phyloP scores from a whole-genome alignment of 2,329 filamentous ascomycete genomes.

The Cytospora piceae region DNA sequence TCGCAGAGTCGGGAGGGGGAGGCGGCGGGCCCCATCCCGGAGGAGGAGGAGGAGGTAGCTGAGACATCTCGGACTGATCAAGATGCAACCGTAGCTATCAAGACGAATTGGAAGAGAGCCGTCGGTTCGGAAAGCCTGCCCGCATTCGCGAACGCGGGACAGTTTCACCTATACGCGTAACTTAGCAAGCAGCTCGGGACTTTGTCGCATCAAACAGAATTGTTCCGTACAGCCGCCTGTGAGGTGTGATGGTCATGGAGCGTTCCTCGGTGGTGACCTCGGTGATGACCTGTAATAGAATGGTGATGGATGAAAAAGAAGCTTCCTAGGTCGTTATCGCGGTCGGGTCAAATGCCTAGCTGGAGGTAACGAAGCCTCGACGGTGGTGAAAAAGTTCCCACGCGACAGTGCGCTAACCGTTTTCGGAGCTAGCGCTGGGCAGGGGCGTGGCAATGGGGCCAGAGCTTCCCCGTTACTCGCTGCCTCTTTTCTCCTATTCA shows the following conservation, averaged over 20 bases:
- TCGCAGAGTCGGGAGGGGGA: slow-evolving; percentile 57
- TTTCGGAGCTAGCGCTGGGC: not conserved
- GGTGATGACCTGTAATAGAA: slow-evolving; percentile 12
- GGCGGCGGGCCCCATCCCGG: slow-evolving; percentile 59
- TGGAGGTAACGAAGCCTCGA: slow-evolving; percentile 2
- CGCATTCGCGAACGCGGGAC: slow-evolving; percentile 29
- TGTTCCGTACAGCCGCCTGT: slow-evolving; percentile 25
- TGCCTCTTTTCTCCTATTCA: not conserved
- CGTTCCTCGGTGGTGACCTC: not conserved
- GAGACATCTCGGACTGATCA: slow-evolving; percentile 49
- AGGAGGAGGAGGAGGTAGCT: slow-evolving; percentile 57
- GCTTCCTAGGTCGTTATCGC: slow-evolving; percentile 8
- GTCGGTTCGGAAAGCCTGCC: slow-evolving; percentile 24
- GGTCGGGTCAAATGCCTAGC: not conserved
- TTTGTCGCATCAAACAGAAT: slow-evolving; percentile 5
- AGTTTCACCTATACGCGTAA: slow-evolving; percentile 30
- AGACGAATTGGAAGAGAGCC: slow-evolving; percentile 22
- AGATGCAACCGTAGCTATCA: slow-evolving; percentile 8
- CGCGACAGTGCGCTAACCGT: slow-evolving; percentile 1
- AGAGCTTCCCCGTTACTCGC: not conserved
- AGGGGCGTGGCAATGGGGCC: slow-evolving; percentile 3
- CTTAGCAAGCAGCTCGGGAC: slow-evolving; percentile 20
- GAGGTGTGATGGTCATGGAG: slow-evolving; percentile 15
- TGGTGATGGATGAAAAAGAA: slow-evolving; percentile 16
- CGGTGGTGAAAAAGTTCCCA: slow-evolving; percentile 25